Evolutionary conservation across 371 early-diverging fungal species (phyloP).

Genomic region (Circinella umbellata): DNA sequence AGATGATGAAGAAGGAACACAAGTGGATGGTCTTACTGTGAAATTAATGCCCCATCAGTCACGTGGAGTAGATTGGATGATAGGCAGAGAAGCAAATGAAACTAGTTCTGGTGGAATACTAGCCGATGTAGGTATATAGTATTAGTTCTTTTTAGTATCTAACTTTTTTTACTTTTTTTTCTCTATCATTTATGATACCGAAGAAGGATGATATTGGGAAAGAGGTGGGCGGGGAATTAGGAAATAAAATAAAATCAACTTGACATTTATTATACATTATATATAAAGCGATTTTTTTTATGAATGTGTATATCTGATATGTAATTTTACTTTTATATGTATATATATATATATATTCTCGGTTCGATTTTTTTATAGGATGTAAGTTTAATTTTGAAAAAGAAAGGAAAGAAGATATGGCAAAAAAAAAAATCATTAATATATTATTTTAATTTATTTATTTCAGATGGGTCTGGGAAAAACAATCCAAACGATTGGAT

Average conservation of each 20-base stretch:
- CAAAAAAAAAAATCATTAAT: too few species aligned
- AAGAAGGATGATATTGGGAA: too few species aligned
- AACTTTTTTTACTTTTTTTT: too few species aligned
- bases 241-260: too few species aligned
- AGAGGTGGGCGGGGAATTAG: too few species aligned
- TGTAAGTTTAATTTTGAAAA: slow-evolving; percentile 17
- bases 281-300: too few species aligned
- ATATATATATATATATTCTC: not conserved
- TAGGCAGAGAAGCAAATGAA: slow-evolving; percentile 46
- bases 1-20: slow-evolving; percentile 11
- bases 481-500: slow-evolving; percentile 84
- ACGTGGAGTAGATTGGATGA: slow-evolving; percentile 53
- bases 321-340: not conserved
- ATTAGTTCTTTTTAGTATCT: not conserved
- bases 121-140: slow-evolving; percentile 63
- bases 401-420: too few species aligned
- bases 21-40: slow-evolving; percentile 40
- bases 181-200: too few species aligned
- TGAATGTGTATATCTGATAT: too few species aligned
- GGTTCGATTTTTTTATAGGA: slow-evolving; percentile 19
- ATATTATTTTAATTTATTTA: not conserved
- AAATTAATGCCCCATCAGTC: slow-evolving; percentile 45
- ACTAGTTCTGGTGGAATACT: slow-evolving; percentile 74
- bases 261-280: too few species aligned
- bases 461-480: slow-evolving; percentile 88